A percentile compares a stretch with the other conserved stretches of the same genome.
Conservation (phyloP, 1,284 basidiomycete species). For the Cryptococcus sp. region DNA sequence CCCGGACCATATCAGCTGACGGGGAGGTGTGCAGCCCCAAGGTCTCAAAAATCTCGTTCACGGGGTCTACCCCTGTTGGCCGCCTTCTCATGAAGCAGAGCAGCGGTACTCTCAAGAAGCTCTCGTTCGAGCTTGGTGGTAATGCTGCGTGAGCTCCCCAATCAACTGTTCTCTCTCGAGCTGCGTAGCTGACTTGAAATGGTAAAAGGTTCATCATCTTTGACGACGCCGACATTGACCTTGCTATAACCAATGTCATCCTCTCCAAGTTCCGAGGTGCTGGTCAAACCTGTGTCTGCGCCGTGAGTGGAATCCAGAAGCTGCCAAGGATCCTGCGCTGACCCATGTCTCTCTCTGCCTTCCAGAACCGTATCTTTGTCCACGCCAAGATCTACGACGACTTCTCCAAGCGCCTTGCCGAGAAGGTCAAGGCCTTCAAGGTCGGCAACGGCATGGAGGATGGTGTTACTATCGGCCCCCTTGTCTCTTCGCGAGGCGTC, state of each 20-base stretch:
- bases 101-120: conserved; percentile 85
- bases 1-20: background rate
- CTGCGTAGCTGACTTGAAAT: conserved; percentile 1
- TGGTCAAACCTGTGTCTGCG: conserved; percentile 68
- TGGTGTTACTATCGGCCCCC: conserved; percentile 76
- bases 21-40: conserved; percentile 21
- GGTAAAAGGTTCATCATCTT: conserved; percentile 91
- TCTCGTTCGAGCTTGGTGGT: conserved; percentile 73
- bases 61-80: conserved; percentile 80
- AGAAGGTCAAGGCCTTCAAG: conserved; percentile 70
- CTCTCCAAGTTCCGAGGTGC: conserved; percentile 82
- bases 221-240: conserved; percentile 87
- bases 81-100: conserved; percentile 80
- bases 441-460: conserved; percentile 80
- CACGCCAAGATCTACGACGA: conserved; percentile 54
- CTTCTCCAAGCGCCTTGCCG: conserved; percentile 31
- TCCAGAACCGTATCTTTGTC: conserved; percentile 72
- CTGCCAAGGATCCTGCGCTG: background rate
- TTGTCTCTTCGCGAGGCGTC: conserved; percentile 79
- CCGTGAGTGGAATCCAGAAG: conserved; percentile 7
- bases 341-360: background rate
- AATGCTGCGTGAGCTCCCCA: conserved; percentile 48
- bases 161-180: background rate
- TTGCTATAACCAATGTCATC: conserved; percentile 81
- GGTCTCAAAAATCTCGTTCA: conserved; percentile 88